Conservation (phyloP, 2,329 filamentous ascomycete species). For the Penicillium vulpinum region DNA sequence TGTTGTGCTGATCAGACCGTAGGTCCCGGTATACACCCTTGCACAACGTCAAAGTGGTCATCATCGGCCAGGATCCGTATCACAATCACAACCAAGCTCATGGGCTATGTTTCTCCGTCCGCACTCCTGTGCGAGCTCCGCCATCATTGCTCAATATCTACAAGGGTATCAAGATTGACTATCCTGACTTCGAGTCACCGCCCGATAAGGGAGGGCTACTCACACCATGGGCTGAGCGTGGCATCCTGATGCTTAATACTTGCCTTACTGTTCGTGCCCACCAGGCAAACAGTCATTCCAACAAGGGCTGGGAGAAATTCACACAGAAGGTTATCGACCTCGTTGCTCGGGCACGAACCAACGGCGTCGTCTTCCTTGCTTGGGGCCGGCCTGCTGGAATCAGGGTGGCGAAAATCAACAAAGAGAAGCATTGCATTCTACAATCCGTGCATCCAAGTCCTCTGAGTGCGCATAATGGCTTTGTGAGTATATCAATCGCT, state of each 20-base stretch:
- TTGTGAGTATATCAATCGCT: slow-evolving; percentile 52
- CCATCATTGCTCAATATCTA: slow-evolving; percentile 95
- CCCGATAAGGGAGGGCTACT: slow-evolving; percentile 78
- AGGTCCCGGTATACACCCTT: slow-evolving; percentile 96
- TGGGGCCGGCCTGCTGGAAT: slow-evolving; percentile 87
- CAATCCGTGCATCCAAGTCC: slow-evolving; percentile 90
- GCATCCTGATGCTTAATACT: slow-evolving; percentile 90
- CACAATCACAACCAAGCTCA: slow-evolving; percentile 95
- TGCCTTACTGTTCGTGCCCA: slow-evolving; percentile 90
- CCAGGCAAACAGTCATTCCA: slow-evolving; percentile 80
- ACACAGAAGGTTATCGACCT: slow-evolving; percentile 90
- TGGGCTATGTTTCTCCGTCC: slow-evolving; percentile 92
- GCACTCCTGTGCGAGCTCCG: slow-evolving; percentile 81
- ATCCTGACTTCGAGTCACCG: slow-evolving; percentile 73
- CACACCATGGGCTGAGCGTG: slow-evolving; percentile 90
- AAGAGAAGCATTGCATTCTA: slow-evolving; percentile 74
- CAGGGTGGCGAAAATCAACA: slow-evolving; percentile 72
- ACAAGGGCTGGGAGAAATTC: slow-evolving; percentile 88
- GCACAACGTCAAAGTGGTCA: slow-evolving; percentile 83
- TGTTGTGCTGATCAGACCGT: slow-evolving; percentile 21
- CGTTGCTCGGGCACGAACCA: slow-evolving; percentile 71
- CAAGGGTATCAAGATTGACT: slow-evolving; percentile 81
- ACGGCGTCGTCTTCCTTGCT: slow-evolving; percentile 89
- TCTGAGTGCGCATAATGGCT: slow-evolving; percentile 79
- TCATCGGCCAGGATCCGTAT: slow-evolving; percentile 95